Percentiles rank a stretch among this genome's conserved stretches.
Conservation (phyloP, 352 stramenopile genomes). For the Phytophthora chlamydospora region DNA sequence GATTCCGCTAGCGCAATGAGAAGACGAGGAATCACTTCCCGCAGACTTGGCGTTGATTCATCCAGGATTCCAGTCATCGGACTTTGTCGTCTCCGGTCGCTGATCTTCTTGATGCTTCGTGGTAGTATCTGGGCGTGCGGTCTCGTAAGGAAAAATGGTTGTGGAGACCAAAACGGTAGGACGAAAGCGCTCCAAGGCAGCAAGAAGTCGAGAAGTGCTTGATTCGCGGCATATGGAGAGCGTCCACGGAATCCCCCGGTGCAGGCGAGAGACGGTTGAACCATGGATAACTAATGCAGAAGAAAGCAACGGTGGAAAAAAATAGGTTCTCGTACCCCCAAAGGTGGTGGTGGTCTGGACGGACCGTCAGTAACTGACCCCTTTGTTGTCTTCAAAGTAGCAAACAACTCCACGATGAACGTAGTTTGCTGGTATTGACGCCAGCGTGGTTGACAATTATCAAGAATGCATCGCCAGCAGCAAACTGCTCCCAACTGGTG, state of each 20-base stretch:
- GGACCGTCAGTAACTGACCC: conserved; percentile 1
- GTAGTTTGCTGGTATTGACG: neutral
- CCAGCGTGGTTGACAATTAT: conserved; percentile 15
- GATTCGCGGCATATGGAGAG: too few relatives aligned
- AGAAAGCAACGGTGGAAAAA: conserved; percentile 16
- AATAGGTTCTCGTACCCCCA: neutral
- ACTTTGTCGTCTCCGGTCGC: too few relatives aligned
- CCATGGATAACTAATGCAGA: conserved; percentile 11
- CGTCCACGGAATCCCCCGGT: neutral
- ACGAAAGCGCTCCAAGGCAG: neutral
- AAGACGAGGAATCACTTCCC: conserved; percentile 22
- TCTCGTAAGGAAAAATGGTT: conserved; percentile 27
- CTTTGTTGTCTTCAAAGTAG: conserved; percentile 9
- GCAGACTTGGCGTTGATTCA: conserved; percentile 25
- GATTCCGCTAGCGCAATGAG: conserved; percentile 12
- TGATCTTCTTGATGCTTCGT: too few relatives aligned
- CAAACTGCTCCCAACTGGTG: too few relatives aligned
- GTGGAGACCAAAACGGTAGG: conserved; percentile 7
- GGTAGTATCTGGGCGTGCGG: neutral
- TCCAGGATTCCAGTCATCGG: conserved; percentile 21
- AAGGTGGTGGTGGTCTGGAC: too few relatives aligned
- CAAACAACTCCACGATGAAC: conserved; percentile 10
- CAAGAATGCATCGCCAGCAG: too few relatives aligned
- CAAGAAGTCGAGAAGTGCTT: too few relatives aligned
- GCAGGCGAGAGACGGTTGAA: conserved; percentile 20